Evolutionary conservation across 768 basidiomycete genomes (phyloP).

Genomic region (Kwoniella sp.): DNA sequence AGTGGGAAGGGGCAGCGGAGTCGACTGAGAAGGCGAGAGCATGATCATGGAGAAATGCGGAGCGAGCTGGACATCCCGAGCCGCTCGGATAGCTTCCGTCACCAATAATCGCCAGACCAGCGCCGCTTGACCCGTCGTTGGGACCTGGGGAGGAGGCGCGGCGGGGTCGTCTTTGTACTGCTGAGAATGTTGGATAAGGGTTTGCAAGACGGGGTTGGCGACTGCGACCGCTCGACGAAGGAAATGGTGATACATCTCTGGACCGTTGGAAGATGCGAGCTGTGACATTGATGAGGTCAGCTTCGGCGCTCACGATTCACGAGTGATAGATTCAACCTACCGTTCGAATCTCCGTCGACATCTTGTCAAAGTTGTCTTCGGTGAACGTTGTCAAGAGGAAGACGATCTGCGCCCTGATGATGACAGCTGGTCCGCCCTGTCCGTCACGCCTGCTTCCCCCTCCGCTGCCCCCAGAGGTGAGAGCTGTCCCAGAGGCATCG

Average conservation of each 20-base stretch:
- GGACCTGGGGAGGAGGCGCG: slow-evolving; percentile 39
- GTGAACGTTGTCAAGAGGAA: slow-evolving; percentile 93
- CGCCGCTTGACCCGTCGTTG: slow-evolving; percentile 34
- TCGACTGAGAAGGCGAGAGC: slow-evolving; percentile 31
- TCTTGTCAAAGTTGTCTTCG: slow-evolving; percentile 93
- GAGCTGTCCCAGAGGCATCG: slow-evolving; percentile 8
- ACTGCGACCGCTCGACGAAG: slow-evolving; percentile 91
- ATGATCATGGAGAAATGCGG: slow-evolving; percentile 47
- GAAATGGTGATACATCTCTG: slow-evolving; percentile 96
- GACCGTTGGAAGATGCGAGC: slow-evolving; percentile 94
- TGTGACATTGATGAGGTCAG: slow-evolving; percentile 50
- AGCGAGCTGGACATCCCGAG: slow-evolving; percentile 47
- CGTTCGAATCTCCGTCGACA: slow-evolving; percentile 88
- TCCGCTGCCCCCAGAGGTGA: slow-evolving; percentile 1
- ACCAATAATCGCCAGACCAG: slow-evolving; percentile 48
- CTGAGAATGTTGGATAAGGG: slow-evolving; percentile 36
- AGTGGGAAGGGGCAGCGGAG: slow-evolving; percentile 37
- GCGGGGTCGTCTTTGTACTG: slow-evolving; percentile 44
- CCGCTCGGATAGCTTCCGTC: slow-evolving; percentile 44
- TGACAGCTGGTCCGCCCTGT: slow-evolving; percentile 29
- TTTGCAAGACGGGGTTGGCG: slow-evolving; percentile 53
- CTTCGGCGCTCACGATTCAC: background rate
- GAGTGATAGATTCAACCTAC: slow-evolving; percentile 56
- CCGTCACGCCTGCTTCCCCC: slow-evolving; percentile 19
- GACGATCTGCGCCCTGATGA: slow-evolving; percentile 74